Conservation (phyloP, 352 stramenopile species). For the Albugo candida region DNA sequence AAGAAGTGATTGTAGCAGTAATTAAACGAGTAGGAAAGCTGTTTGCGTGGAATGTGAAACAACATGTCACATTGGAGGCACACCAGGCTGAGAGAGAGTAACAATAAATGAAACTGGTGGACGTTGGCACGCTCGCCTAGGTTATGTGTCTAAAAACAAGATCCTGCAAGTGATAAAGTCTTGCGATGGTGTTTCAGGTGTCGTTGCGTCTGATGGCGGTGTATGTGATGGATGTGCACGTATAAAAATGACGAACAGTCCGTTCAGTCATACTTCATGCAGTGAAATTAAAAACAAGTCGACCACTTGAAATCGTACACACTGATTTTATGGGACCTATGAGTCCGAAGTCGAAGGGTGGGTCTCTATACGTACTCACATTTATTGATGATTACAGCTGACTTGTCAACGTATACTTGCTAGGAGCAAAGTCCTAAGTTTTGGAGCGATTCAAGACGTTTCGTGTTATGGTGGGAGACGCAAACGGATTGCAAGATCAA, state of each 20-base stretch:
- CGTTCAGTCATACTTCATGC: slow-evolving; percentile 1
- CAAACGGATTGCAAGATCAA: slow-evolving; percentile 3
- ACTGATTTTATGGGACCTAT: slow-evolving; percentile 9
- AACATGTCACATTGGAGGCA: too few relatives aligned
- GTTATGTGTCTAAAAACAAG: slow-evolving; percentile 1
- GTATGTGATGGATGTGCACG: slow-evolving; percentile 9
- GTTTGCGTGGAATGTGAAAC: too few relatives aligned
- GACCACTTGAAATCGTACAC: slow-evolving; percentile 5
- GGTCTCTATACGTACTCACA: slow-evolving; percentile 5
- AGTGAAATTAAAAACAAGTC: slow-evolving; percentile 7
- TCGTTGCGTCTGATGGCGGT: background rate
- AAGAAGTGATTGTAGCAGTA: too few relatives aligned
- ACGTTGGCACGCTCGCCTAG: slow-evolving; percentile 9
- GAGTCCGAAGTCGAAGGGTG: slow-evolving; percentile 1
- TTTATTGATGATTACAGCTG: slow-evolving; percentile 11
- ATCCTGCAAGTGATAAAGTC: background rate
- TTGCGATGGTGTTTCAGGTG: slow-evolving; percentile 1
- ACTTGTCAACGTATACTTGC: background rate
- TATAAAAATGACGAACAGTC: slow-evolving; percentile 4
- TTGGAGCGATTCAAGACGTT: slow-evolving; percentile 4
- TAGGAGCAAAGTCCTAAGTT: slow-evolving; percentile 1
- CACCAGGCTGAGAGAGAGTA: too few relatives aligned
- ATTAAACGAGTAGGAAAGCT: too few relatives aligned
- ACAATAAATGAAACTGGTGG: too few relatives aligned
- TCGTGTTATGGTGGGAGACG: slow-evolving; percentile 2